phyloP scores from a whole-genome alignment of 1,284 basidiomycete genomes.

The Pisolithus thermaeus region DNA sequence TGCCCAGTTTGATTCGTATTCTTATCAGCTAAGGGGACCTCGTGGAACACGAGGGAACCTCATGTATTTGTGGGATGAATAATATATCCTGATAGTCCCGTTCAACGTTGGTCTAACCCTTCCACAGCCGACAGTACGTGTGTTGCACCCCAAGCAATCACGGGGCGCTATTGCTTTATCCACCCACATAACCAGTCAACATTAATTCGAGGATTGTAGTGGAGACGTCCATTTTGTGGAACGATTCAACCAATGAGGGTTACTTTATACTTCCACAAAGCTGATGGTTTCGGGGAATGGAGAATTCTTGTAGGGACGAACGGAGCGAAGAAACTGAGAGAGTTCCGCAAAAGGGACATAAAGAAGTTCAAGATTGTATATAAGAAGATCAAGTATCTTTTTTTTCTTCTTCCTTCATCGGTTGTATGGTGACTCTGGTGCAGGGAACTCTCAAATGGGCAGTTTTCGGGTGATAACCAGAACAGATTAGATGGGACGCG shows the following conservation, averaged over 20 bases:
- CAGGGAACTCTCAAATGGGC: conserved; percentile 60
- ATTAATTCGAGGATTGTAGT: conserved; percentile 16
- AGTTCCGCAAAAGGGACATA: conserved; percentile 34
- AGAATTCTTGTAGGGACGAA: conserved; percentile 41
- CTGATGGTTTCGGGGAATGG: conserved; percentile 50
- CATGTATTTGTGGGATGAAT: too few relatives aligned
- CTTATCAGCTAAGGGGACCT: too few relatives aligned
- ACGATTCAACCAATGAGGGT: conserved; percentile 44
- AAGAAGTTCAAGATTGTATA: conserved; percentile 42
- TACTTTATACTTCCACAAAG: conserved; percentile 45
- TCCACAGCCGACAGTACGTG: too few relatives aligned
- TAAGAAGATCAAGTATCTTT: conserved; percentile 53
- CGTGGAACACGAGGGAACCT: too few relatives aligned
- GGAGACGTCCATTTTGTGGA: neutral
- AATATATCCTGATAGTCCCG: too few relatives aligned
- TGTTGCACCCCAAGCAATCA: too few relatives aligned
- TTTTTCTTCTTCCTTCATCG: neutral
- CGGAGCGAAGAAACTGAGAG: conserved; percentile 39
- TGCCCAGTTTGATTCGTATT: too few relatives aligned
- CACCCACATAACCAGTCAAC: conserved; percentile 22
- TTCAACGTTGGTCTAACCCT: too few relatives aligned
- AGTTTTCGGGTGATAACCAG: conserved; percentile 65
- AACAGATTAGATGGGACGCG: conserved; percentile 48
- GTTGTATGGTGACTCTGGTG: conserved; percentile 1
- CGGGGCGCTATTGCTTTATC: conserved; percentile 16